Base-by-base conservation (phyloP, 257 asterid genomes). In the Penstemon newberryi region DNA sequence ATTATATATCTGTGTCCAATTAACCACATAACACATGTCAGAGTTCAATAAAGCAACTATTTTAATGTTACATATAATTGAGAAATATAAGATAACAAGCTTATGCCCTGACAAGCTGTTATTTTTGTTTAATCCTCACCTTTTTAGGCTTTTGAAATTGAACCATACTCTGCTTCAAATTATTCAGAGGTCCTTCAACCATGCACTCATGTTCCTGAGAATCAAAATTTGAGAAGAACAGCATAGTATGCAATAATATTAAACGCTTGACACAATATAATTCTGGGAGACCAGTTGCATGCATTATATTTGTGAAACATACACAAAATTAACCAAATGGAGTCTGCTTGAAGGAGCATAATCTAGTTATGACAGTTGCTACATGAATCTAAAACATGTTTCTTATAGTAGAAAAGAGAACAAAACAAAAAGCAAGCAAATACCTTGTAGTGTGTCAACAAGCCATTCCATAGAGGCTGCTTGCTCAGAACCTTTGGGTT, bases 101-200 rank as follows among this genome's bases (percentile, higher is more conserved):
- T 58, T 70, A 55, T 51, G 33, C 33, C 33, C 33, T 25, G 3
- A 25, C 39, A 6, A 71, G n/a, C 65, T 37, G 51, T 52, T 25
- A 38, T 42, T 49, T 25, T 56, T 25, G 39, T 42, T 49, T 25
- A 52, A 58, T 43, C 33, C 42, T 19, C 59, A 92, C 99, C 97
- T 94, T 94, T 81, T 85, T 91, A 55, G 99, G 99, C 78, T 94
- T 94, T 82, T 94, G 99, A 82, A 91, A 94, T 70, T 94, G 99
- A 78, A 94, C 99, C 99, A 94, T 94, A 73, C 99, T 94, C 80
- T 94, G 99, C 88, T 91, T 94, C 57, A 94, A 79, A 82, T 94
- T 94, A 81, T 87, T 94, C 68, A 94, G 82, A 69, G 98, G 98
- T 61, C 99, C 99, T 87, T 94, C 99, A 54, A 94, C 99, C 86